Base-by-base conservation (phyloP, 805 yeast genomes). In the Kodamaea restingae region DNA sequence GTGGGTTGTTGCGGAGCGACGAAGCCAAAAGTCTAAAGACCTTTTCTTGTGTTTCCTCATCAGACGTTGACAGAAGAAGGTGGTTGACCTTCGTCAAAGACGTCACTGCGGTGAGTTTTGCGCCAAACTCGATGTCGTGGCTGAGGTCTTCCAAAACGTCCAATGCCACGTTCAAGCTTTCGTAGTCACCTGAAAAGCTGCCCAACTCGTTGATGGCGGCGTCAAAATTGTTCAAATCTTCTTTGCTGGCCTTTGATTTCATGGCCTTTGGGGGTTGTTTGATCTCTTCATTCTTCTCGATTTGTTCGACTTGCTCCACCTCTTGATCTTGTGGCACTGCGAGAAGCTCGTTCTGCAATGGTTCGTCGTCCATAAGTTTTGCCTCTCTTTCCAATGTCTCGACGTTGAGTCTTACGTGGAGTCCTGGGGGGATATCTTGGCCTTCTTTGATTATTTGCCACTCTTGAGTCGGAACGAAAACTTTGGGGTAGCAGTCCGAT, bases 341-440 rank as follows among this genome's bases (percentile, higher is more conserved):
- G 2, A 41, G 48, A 4, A 50, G 28, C 7, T 38, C 48, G 21
- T 39, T 40, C 7, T 37, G 41, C 8, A 42, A 48, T 4, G 41
- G 46, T 11, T 54, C 63, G 4, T 54, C 53, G 21, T 66, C 73
- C 44, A 78, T 49, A 4, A 82, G 44, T 47, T 78, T 84, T 1
- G 95, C 96, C 57, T 82, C 84, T 50, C 73, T 77, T 18, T 63
- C 58, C 14, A 83, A 81, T 0, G 88, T 80, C n/a, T 81, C 86
- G 41, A 88, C 61, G 55, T 87, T 81, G 48, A 90, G 51, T 47
- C 86, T 70, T 9, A 88, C 77, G 57, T 85, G 90, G 24, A 85
- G 60, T 0, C 97, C 98, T 5, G 75, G 76, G 0, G 96, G 95
- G 3, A 90, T 70, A 6, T 74, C 70, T 52, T 87, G 96, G n/a